Base-by-base conservation (phyloP, 1,284 basidiomycete genomes). In the Caloboletus firmus region DNA sequence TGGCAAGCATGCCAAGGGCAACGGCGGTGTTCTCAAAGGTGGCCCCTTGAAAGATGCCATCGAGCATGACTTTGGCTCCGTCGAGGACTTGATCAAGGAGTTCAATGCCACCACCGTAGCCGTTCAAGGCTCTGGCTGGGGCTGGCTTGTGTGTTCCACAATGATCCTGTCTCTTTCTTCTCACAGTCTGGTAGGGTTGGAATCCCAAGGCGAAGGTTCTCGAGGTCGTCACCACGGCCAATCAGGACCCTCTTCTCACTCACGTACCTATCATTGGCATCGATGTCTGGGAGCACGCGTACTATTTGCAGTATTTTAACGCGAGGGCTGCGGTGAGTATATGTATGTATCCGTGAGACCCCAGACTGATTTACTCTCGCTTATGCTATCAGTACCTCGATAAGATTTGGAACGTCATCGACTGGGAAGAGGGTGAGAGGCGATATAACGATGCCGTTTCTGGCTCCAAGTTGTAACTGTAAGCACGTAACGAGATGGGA, bases 111-210 rank as follows among this genome's bases (percentile, higher is more conserved):
- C 81, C 47, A 91, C 93, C 36, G 83, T 84, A 53, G 87, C 78
- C 49, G 89, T 96, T 63, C 93, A 95, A 74, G 94, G 93, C 51
- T 93, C 91, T 56, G 94, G 93, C 58, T 96, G 93, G 93, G 92
- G 89, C 54, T 96, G 93, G 94, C 82, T 95, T 67, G 91, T 90
- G 62, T 61, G 85, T 80, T 52, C 18, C 32, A 12, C 30, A 13
- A 5, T 39, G 41, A 15, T 31, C 15, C 13, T 40, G 51, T 40
- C 20, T 42, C 22, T 17, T 44, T 32, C 26, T 32, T 46, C 28
- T 52, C 28, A 60, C n/a, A 17, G 24, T 11, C 5, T 36, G n/a
- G 10, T 12, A 90, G 88, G 89, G 86, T 31, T 72, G 79, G 58
- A 86, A 91, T 74, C 79, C 82, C 9, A 57, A 69, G 43, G 81